These are phyloP conservation scores for Ustilago hordei DNA, from an alignment of 1,284 basidiomycete species.

Conservation along the genomic window DNA sequence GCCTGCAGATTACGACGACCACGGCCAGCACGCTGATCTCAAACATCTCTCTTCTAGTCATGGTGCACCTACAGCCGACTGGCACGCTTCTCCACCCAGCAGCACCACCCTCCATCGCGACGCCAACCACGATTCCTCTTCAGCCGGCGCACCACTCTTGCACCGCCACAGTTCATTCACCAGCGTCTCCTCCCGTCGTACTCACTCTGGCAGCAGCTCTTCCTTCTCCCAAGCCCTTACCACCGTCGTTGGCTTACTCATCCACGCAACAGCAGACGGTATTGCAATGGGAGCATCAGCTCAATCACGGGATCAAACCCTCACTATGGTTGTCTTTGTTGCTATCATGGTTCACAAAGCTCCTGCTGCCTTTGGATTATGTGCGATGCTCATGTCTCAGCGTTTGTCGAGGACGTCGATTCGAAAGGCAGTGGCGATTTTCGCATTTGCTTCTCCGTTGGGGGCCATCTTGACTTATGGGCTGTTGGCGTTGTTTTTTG, in stretches of 20 bases:
- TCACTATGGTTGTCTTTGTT: slow-evolving; percentile 63
- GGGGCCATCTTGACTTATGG: slow-evolving; percentile 56
- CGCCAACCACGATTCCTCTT: slow-evolving; percentile 1
- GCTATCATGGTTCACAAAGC: slow-evolving; percentile 69
- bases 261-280: slow-evolving; percentile 66
- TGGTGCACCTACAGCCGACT: slow-evolving; percentile 9
- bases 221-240: slow-evolving; percentile 54
- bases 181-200: slow-evolving; percentile 15
- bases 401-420: slow-evolving; percentile 47
- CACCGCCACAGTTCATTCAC: slow-evolving; percentile 21
- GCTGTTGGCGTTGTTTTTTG: slow-evolving; percentile 25
- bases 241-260: slow-evolving; percentile 59
- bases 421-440: slow-evolving; percentile 54
- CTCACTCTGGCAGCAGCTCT: neutral
- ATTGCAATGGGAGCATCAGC: slow-evolving; percentile 67
- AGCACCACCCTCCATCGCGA: slow-evolving; percentile 20
- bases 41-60: slow-evolving; percentile 19
- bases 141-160: slow-evolving; percentile 27
- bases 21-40: slow-evolving; percentile 28
- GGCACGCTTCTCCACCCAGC: slow-evolving; percentile 26
- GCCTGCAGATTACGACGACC: slow-evolving; percentile 44
- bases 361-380: slow-evolving; percentile 65
- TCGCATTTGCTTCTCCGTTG: slow-evolving; percentile 58
- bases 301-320: slow-evolving; percentile 49
- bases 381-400: slow-evolving; percentile 64